A percentile compares a stretch with the other conserved stretches of the same genome.
phyloP scores from a whole-genome alignment of 192 early-diverging fungal genomes.

The Thamnidium elegans region DNA sequence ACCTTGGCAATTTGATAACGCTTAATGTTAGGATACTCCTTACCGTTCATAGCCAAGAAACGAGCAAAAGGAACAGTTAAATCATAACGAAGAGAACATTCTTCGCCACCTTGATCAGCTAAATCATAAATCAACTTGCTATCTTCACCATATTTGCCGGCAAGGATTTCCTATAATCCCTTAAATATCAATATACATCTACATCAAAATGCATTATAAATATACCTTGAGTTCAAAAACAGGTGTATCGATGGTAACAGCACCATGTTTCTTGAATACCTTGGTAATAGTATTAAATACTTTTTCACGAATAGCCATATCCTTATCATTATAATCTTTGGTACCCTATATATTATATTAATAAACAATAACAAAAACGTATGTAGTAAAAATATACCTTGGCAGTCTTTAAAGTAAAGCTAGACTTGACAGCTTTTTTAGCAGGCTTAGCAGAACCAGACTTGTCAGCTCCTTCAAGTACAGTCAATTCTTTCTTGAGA shows the following conservation, averaged over 20 bases:
- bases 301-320: conserved; percentile 95
- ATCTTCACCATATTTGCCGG: conserved; percentile 98
- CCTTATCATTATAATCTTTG: conserved; percentile 90
- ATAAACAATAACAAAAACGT: background rate
- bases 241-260: conserved; percentile 97
- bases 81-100: conserved; percentile 94
- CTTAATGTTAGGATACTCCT: conserved; percentile 83
- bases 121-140: conserved; percentile 98
- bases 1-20: conserved; percentile 98
- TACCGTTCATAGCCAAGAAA: conserved; percentile 89
- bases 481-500: conserved; percentile 62
- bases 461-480: conserved; percentile 23
- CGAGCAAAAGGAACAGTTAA: conserved; percentile 97
- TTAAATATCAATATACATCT: background rate
- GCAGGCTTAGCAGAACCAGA: conserved; percentile 18
- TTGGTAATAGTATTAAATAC: conserved; percentile 84
- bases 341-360: conserved; percentile 64
- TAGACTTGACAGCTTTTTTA: conserved; percentile 45
- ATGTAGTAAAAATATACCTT: conserved; percentile 50
- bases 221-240: conserved; percentile 89
- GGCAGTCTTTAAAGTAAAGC: conserved; percentile 71
- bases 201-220: background rate
- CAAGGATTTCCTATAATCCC: conserved; percentile 70
- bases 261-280: conserved; percentile 96
- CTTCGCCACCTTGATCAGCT: conserved; percentile 94